These are phyloP conservation scores for Panicum hallii DNA, from an alignment of 202 grass and related monocot species.

Conservation along the genomic window DNA sequence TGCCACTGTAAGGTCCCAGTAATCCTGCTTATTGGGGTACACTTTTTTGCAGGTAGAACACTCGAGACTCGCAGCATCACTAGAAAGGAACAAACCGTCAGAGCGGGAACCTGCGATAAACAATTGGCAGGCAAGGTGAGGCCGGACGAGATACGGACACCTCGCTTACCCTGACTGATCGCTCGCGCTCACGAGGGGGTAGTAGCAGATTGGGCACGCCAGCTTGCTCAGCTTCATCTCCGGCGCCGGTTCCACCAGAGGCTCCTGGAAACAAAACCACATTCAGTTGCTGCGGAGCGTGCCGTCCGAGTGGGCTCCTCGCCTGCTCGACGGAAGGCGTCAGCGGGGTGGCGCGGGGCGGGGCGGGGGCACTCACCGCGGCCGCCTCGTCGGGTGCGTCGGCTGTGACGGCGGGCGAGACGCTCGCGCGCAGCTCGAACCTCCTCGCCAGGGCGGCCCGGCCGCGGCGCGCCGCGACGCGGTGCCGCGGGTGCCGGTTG, in stretches of 20 bases:
- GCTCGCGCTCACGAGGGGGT: constrained; percentile 51
- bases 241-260: constrained; percentile 9
- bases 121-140: not conserved
- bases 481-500: not conserved
- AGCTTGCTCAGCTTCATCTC: constrained; percentile 60
- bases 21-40: constrained; percentile 67
- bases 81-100: constrained; percentile 18
- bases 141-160: not conserved
- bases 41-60: constrained; percentile 75
- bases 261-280: constrained; percentile 19
- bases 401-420: not conserved
- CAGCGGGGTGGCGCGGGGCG: no score
- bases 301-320: not conserved
- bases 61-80: constrained; percentile 40
- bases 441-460: not conserved
- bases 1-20: constrained; percentile 77
- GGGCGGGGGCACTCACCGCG: constrained; percentile 12
- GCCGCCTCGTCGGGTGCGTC: not conserved
- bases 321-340: constrained; percentile 16
- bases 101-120: not conserved
- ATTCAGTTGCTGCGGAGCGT: not conserved
- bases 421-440: constrained; percentile 18
- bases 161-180: constrained; percentile 54
- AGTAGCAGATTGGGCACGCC: constrained; percentile 87
- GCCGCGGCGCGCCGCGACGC: not conserved